Conservation (phyloP, 2,329 filamentous ascomycete genomes). For the Cordyceps militaris region DNA sequence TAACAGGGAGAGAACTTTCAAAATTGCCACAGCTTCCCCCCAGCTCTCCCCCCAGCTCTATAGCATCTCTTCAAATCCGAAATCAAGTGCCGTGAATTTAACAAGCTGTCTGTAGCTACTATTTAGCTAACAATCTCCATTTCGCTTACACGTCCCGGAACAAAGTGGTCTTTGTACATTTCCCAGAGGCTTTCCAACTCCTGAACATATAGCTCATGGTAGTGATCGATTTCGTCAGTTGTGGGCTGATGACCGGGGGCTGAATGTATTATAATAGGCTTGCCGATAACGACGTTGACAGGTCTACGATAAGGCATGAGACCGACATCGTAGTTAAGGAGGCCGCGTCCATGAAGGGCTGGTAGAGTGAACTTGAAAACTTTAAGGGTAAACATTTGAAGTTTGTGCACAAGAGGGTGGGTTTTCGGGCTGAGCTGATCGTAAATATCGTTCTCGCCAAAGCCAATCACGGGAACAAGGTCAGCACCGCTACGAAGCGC, state of each 20-base stretch:
- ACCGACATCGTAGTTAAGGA: constrained; percentile 97
- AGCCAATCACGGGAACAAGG: constrained; percentile 82
- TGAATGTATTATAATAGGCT: constrained; percentile 63
- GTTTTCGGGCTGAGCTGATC: constrained; percentile 73
- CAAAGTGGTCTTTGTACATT: constrained; percentile 70
- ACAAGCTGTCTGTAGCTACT: not conserved
- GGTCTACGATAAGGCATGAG: constrained; percentile 87
- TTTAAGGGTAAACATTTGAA: constrained; percentile 79
- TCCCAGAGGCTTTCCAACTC: constrained; percentile 71
- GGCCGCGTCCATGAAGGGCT: constrained; percentile 79
- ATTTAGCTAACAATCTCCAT: constrained; percentile 44
- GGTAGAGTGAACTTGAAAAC: constrained; percentile 89
- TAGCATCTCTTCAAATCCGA: not conserved
- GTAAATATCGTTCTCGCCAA: constrained; percentile 95
- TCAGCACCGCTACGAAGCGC: constrained; percentile 89
- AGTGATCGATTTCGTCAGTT: constrained; percentile 67
- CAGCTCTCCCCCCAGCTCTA: too few species aligned
- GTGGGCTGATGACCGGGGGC: constrained; percentile 53
- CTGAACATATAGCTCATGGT: constrained; percentile 71
- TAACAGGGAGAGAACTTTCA: not conserved
- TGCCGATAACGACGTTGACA: constrained; percentile 83
- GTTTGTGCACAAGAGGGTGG: constrained; percentile 71
- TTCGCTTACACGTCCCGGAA: constrained; percentile 54
- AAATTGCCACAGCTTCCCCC: not conserved
- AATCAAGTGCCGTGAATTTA: not conserved